Conservation (phyloP, 2,329 filamentous ascomycete genomes). For the Mycogone perniciosa region DNA sequence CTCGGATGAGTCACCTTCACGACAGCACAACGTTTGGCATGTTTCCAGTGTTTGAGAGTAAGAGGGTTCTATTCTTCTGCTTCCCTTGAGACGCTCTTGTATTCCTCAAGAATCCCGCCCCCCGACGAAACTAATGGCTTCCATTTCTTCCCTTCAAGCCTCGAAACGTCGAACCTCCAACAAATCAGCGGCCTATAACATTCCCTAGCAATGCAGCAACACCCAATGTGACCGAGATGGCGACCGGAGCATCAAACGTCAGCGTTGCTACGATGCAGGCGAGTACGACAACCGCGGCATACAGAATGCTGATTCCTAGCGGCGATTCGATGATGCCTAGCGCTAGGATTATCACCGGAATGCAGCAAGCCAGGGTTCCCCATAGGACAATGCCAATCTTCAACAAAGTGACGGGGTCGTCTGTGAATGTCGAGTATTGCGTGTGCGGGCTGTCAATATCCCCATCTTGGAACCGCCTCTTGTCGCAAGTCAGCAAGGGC, state of each 20-base stretch:
- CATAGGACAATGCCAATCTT: not conserved
- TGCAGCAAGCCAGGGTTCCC: not conserved
- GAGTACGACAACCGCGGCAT: not conserved
- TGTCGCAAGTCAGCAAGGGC: too few relatives aligned
- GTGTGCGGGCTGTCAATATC: too few relatives aligned
- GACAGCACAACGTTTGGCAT: too few relatives aligned
- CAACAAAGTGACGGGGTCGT: not conserved
- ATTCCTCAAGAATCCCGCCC: too few relatives aligned
- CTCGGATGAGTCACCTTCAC: too few relatives aligned
- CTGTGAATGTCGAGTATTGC: not conserved
- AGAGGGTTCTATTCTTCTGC: too few relatives aligned
- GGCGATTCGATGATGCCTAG: not conserved
- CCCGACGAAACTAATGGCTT: too few relatives aligned
- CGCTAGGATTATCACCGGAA: not conserved
- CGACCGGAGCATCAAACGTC: not conserved
- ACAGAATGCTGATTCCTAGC: not conserved
- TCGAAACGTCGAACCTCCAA: too few relatives aligned
- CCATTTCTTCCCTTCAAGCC: too few relatives aligned
- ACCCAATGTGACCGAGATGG: not conserved
- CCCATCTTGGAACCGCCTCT: too few relatives aligned
- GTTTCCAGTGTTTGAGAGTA: too few relatives aligned
- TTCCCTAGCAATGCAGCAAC: slow-evolving; percentile 2
- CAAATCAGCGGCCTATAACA: not conserved
- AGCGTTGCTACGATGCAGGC: not conserved
- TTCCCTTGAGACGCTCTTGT: too few relatives aligned